Evolutionary conservation across 495 filamentous ascomycete genomes (phyloP).

Genomic region (Penicillium canariense): DNA sequence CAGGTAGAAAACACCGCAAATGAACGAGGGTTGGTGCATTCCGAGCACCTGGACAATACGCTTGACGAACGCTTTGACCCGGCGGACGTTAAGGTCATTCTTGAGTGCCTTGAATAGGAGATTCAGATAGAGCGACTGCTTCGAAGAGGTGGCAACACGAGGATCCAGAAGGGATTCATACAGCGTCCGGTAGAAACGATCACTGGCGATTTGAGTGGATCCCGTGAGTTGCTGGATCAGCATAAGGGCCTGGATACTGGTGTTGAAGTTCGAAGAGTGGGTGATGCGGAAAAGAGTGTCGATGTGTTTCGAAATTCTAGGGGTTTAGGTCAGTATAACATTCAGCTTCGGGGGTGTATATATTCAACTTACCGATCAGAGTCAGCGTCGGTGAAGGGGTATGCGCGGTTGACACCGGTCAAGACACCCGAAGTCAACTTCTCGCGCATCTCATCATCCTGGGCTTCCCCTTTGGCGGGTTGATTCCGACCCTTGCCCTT

Average conservation of each 20-base stretch:
- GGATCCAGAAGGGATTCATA: constrained; percentile 95
- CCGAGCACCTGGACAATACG: constrained; percentile 81
- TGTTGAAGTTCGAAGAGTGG: constrained; percentile 98
- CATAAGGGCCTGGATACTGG: constrained; percentile 92
- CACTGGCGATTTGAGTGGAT: constrained; percentile 71
- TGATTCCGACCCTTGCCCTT: constrained; percentile 48
- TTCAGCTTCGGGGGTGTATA: background rate
- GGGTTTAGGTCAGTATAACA: constrained; percentile 22
- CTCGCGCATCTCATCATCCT: constrained; percentile 70
- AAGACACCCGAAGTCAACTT: constrained; percentile 88
- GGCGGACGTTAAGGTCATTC: constrained; percentile 78
- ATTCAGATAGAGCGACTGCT: constrained; percentile 93
- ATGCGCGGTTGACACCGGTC: constrained; percentile 92
- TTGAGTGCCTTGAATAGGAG: constrained; percentile 84
- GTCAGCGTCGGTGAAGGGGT: constrained; percentile 84
- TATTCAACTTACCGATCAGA: constrained; percentile 58
- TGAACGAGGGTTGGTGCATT: constrained; percentile 88
- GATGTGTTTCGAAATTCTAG: constrained; percentile 78
- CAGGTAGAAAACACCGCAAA: constrained; percentile 84
- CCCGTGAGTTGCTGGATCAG: constrained; percentile 88
- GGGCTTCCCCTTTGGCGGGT: constrained; percentile 49
- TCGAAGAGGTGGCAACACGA: constrained; percentile 82
- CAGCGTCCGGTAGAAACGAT: constrained; percentile 90
- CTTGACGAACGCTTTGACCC: constrained; percentile 94
- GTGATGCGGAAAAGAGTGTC: constrained; percentile 93